phyloP scores from a whole-genome alignment of 2,329 filamentous ascomycete species.

The Akanthomyces muscarius region DNA sequence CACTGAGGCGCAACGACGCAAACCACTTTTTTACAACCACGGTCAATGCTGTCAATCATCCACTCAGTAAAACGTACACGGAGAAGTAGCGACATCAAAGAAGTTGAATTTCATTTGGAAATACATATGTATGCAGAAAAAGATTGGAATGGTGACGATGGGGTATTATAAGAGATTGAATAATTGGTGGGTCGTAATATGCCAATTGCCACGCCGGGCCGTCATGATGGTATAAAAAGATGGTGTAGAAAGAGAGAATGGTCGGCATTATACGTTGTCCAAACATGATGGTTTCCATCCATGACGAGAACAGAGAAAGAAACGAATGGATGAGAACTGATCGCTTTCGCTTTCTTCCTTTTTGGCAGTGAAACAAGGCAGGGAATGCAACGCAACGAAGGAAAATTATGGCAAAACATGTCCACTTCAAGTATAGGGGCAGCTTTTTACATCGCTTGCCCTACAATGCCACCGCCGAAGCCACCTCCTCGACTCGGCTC shows the following conservation, averaged over 20 bases:
- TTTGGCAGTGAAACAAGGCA: background rate
- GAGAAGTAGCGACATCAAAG: background rate
- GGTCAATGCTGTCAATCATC: background rate
- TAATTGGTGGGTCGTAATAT: slow-evolving; percentile 13
- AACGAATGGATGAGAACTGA: background rate
- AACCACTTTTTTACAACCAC: background rate
- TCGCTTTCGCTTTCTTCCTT: background rate
- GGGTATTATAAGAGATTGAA: slow-evolving; percentile 15
- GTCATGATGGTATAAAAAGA: slow-evolving; percentile 9
- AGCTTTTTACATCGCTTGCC: background rate
- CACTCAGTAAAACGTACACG: background rate
- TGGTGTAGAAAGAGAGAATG: background rate
- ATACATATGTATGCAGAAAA: background rate
- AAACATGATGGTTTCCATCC: background rate
- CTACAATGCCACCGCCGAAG: background rate
- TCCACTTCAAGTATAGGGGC: background rate
- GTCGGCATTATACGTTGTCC: background rate
- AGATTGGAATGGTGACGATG: slow-evolving; percentile 5
- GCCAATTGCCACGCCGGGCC: slow-evolving; percentile 11
- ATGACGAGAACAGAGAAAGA: background rate
- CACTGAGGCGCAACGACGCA: background rate
- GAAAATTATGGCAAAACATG: background rate
- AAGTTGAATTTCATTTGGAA: background rate
- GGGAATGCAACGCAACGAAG: background rate
- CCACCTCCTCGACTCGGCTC: background rate